These are phyloP conservation scores for Saturnispora ahearnii DNA, from an alignment of 805 yeast genomes.

Conservation along the genomic window DNA sequence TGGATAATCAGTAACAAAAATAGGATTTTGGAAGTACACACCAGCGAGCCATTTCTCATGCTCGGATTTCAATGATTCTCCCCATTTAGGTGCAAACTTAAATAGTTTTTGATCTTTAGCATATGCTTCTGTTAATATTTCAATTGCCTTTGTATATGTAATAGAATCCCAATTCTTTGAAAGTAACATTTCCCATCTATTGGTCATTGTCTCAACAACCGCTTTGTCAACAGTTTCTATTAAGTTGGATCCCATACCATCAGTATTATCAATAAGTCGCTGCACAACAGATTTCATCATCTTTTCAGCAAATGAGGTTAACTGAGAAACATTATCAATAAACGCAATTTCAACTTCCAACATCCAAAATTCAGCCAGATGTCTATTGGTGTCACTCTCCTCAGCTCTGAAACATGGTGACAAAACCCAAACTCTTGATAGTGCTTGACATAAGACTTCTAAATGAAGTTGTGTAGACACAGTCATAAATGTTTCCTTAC, in stretches of 20 bases:
- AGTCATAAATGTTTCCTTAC: slow-evolving; percentile 60
- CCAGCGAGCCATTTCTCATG: slow-evolving; percentile 91
- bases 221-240: slow-evolving; percentile 32
- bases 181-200: slow-evolving; percentile 55
- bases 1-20: slow-evolving; percentile 89
- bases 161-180: slow-evolving; percentile 53
- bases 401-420: slow-evolving; percentile 95
- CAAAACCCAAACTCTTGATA: slow-evolving; percentile 78
- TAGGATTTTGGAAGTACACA: slow-evolving; percentile 56
- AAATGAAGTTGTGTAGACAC: slow-evolving; percentile 91
- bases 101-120: slow-evolving; percentile 28
- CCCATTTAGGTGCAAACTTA: slow-evolving; percentile 49
- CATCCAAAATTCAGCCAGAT: slow-evolving; percentile 96
- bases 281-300: slow-evolving; percentile 52
- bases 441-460: slow-evolving; percentile 67
- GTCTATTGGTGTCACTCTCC: slow-evolving; percentile 81
- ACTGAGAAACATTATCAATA: slow-evolving; percentile 44
- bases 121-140: slow-evolving; percentile 33
- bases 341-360: slow-evolving; percentile 84
- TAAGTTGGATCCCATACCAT: slow-evolving; percentile 27
- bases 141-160: slow-evolving; percentile 70
- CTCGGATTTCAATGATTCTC: slow-evolving; percentile 66
- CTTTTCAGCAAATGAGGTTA: slow-evolving; percentile 57
- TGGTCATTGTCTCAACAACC: slow-evolving; percentile 29
- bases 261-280: slow-evolving; percentile 22